A percentile compares a stretch with the other conserved stretches of the same genome.
phyloP scores from a whole-genome alignment of 306 rosid species.

The Fagus sylvatica region DNA sequence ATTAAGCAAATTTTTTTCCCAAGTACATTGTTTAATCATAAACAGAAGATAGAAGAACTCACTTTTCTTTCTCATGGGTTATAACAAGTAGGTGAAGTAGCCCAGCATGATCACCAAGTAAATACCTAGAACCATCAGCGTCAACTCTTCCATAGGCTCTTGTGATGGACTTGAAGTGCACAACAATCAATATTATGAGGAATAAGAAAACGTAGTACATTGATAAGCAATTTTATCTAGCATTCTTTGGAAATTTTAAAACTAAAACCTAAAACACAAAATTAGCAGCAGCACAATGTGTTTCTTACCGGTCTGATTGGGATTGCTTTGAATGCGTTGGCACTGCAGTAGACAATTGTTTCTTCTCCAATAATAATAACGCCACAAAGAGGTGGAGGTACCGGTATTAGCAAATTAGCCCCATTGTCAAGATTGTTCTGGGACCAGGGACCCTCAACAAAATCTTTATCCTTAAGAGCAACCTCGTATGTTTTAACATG shows the following conservation, averaged over 20 bases:
- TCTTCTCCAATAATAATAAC: conserved; percentile 97
- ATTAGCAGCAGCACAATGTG: conserved; percentile 13
- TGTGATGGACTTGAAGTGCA: conserved; percentile 66
- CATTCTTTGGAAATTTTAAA: background rate
- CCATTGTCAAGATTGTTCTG: conserved; percentile 97
- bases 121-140: conserved; percentile 95
- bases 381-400: conserved; percentile 96
- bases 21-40: background rate
- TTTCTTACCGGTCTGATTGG: conserved; percentile 82
- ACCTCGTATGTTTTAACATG: conserved; percentile 98
- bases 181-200: conserved; percentile 28
- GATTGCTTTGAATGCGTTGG: conserved; percentile 91
- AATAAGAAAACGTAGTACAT: conserved; percentile 6
- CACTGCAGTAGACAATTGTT: conserved; percentile 95
- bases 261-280: background rate
- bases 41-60: conserved; percentile 18
- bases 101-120: conserved; percentile 95
- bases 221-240: background rate
- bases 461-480: conserved; percentile 93
- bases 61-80: conserved; percentile 96
- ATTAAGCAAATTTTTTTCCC: background rate
- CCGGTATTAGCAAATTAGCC: conserved; percentile 90
- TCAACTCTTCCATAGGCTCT: conserved; percentile 96
- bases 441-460: conserved; percentile 97
- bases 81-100: conserved; percentile 90